Base-by-base conservation (phyloP, 1,284 basidiomycete species). In the Anthracocystis panici-leucophaei region DNA sequence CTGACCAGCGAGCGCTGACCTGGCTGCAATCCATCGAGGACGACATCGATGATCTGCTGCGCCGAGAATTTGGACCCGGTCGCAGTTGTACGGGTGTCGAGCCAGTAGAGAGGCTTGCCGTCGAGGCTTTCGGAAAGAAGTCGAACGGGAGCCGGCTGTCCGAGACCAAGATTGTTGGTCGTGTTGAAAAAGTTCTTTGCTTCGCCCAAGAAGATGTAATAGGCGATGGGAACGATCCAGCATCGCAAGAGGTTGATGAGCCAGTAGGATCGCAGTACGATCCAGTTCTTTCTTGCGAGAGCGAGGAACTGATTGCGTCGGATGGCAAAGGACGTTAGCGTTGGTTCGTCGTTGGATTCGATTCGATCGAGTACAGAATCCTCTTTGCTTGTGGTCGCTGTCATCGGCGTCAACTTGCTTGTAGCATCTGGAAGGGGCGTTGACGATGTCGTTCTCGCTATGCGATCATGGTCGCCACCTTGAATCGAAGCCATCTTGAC, bases 171-270 rank as follows among this genome's bases (percentile, higher is more conserved):
- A 52, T 79, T 60, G 23, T 79, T 66, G 45, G 52, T 58, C 27
- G 65, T 64, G 38, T 51, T 57, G 59, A 74, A 63, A 23, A 73
- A 78, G 59, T 70, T 66, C 42, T 70, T 77, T n/a, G 80, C 79
- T 31, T 83, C 88, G 2, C 91, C 88, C 25, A 92, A 87, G 82
- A 92, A 92, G 58, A 90, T 86, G 10, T 91, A 91, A 79, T 90
- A 92, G 2, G 88, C 90, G 25, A 93, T 84, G 1, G 92, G 92
- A 20, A 91, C 80, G 33, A 92, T 75, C 70, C 92, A 87, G 77
- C 91, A 92, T 80, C 91, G 87, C 29, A 91, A 56, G 31, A 91
- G 58, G 75, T 92, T 92, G 48, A 91, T 84, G 25, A 65, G 38
- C 63, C 69, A 72, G 45, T 72, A 72, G 11, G 50, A 57, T 8